phyloP scores from a whole-genome alignment of 2,329 filamentous ascomycete genomes.

The Pyrenophora graminea region DNA sequence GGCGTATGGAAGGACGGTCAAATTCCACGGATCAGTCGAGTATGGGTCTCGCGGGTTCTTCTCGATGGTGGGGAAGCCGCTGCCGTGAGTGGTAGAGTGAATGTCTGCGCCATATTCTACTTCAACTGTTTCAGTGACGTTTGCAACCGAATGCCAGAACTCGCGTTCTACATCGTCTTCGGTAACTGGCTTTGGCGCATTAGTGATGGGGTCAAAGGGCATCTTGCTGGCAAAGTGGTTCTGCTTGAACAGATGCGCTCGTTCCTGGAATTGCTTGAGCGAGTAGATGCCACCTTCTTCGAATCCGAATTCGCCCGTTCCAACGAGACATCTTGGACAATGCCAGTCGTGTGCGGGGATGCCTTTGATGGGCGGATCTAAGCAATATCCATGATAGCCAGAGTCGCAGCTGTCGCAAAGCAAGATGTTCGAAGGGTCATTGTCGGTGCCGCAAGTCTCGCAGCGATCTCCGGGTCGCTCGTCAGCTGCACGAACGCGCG shows the following conservation, averaged over 20 bases:
- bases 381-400: constrained; percentile 82
- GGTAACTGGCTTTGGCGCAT: constrained; percentile 78
- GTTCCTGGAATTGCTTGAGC: constrained; percentile 92
- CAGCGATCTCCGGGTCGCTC: constrained; percentile 71
- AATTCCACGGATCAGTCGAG: constrained; percentile 90
- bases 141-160: constrained; percentile 94
- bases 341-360: constrained; percentile 92
- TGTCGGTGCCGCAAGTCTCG: constrained; percentile 80
- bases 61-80: constrained; percentile 93
- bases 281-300: constrained; percentile 97
- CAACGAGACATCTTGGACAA: constrained; percentile 90
- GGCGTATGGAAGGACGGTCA: constrained; percentile 89
- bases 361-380: constrained; percentile 80
- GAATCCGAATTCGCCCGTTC: constrained; percentile 95
- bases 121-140: constrained; percentile 92
- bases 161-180: constrained; percentile 96
- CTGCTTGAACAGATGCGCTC: constrained; percentile 92
- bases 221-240: constrained; percentile 90
- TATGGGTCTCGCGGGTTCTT: constrained; percentile 86
- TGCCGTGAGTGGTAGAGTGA: constrained; percentile 96
- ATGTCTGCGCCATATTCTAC: constrained; percentile 98
- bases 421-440: constrained; percentile 71
- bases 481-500: constrained; percentile 58
- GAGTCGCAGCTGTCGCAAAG: constrained; percentile 91
- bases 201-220: constrained; percentile 82